These are phyloP conservation scores for Staphylotrichum longicolle DNA, from an alignment of 495 filamentous ascomycete species.

Conservation along the genomic window DNA sequence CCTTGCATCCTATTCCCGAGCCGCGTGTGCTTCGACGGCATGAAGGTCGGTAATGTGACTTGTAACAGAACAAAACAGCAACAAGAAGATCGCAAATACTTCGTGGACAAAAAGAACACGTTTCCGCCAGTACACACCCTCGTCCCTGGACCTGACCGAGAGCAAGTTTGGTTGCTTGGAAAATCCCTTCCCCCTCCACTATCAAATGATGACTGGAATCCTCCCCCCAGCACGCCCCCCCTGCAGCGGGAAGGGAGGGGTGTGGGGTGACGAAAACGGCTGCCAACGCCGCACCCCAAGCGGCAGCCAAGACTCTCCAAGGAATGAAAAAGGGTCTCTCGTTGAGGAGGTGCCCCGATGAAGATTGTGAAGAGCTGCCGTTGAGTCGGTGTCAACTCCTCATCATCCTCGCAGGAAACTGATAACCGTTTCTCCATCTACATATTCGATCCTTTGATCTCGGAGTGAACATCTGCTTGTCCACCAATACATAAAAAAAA, in stretches of 20 bases:
- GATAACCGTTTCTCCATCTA: too few species aligned
- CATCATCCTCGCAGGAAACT: too few species aligned
- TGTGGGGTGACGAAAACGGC: slow-evolving; percentile 12
- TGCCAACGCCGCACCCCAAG: slow-evolving; percentile 12
- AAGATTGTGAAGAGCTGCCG: too few species aligned
- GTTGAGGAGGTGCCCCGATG: neutral
- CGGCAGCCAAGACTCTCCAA: slow-evolving; percentile 13
- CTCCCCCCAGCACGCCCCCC: slow-evolving; percentile 2
- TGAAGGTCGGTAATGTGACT: too few species aligned
- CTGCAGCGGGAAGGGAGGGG: slow-evolving; percentile 10
- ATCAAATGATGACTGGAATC: neutral
- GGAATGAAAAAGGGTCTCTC: neutral
- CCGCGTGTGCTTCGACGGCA: neutral
- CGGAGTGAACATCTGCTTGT: too few species aligned
- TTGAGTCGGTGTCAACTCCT: too few species aligned
- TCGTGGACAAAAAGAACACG: too few species aligned
- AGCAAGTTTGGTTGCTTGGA: neutral
- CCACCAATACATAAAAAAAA: too few species aligned
- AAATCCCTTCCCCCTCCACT: neutral
- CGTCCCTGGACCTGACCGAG: neutral
- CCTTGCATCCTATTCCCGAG: slow-evolving; percentile 12
- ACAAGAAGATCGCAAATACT: too few species aligned
- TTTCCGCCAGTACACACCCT: neutral
- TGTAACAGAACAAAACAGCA: neutral
- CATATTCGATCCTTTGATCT: too few species aligned